phyloP scores from a whole-genome alignment of 1,284 basidiomycete genomes.

The Chalciporus piperatoides region DNA sequence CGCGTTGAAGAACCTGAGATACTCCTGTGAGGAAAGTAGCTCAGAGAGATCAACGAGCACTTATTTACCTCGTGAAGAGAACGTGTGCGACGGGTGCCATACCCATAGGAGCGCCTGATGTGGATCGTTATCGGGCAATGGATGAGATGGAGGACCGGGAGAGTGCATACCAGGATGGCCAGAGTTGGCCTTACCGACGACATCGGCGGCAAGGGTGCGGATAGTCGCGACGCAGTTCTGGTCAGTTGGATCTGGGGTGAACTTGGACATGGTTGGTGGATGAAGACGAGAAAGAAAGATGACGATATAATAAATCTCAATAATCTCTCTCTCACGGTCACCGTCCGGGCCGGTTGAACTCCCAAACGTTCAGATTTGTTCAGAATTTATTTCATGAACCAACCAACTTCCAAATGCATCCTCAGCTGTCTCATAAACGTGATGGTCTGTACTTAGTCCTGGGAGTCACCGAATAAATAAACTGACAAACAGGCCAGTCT shows the following conservation, averaged over 20 bases:
- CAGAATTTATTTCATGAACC: neutral
- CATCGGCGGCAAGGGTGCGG: constrained; percentile 68
- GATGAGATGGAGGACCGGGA: neutral
- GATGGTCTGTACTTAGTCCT: constrained; percentile 41
- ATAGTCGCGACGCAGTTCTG: constrained; percentile 62
- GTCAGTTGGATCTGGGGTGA: constrained; percentile 46
- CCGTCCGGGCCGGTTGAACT: constrained; percentile 12
- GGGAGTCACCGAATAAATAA: neutral
- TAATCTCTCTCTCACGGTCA: constrained; percentile 13
- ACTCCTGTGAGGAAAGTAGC: constrained; percentile 10
- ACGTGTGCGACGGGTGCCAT: constrained; percentile 89
- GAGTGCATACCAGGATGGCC: constrained; percentile 73
- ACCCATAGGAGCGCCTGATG: constrained; percentile 82
- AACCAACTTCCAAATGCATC: constrained; percentile 61
- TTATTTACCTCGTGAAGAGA: constrained; percentile 69
- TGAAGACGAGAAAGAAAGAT: constrained; percentile 15
- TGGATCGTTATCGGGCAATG: constrained; percentile 11
- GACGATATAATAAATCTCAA: neutral
- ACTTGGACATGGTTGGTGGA: constrained; percentile 44
- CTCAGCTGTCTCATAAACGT: constrained; percentile 69
- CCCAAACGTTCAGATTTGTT: constrained; percentile 5
- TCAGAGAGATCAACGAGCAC: neutral
- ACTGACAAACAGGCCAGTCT: constrained; percentile 41
- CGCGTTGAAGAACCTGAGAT: constrained; percentile 71
- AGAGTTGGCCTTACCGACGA: constrained; percentile 82